A percentile compares a stretch with the other conserved stretches of the same genome.
These are phyloP conservation scores for Botryotinia convoluta DNA, from an alignment of 2,329 filamentous ascomycete species.

Conservation along the genomic window DNA sequence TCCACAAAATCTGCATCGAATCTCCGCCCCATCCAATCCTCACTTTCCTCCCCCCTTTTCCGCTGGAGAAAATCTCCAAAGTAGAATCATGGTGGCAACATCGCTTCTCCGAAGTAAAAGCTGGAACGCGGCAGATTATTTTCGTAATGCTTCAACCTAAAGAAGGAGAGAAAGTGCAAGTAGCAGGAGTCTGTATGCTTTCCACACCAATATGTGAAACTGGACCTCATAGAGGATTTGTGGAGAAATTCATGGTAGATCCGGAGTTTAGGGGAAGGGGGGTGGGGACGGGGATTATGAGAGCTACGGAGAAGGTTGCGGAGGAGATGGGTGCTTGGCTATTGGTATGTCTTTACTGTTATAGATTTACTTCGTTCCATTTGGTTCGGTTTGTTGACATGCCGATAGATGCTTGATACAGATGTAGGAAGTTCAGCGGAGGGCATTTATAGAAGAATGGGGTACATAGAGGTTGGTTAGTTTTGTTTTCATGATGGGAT, in stretches of 20 bases:
- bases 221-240: slow-evolving; percentile 51
- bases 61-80: background rate
- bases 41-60: background rate
- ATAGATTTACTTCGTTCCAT: background rate
- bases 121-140: background rate
- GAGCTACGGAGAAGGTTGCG: slow-evolving; percentile 47
- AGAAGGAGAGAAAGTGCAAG: background rate
- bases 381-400: background rate
- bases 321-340: background rate
- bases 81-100: background rate
- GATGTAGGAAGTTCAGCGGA: slow-evolving; percentile 53
- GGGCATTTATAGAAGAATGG: slow-evolving; percentile 53
- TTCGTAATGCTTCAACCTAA: background rate
- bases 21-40: background rate
- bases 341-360: background rate
- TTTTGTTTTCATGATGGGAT: background rate
- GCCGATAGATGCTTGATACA: slow-evolving; percentile 45
- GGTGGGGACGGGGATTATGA: slow-evolving; percentile 51
- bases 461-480: slow-evolving; percentile 48
- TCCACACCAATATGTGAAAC: slow-evolving; percentile 53
- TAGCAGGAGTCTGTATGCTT: background rate
- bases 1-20: background rate
- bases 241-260: slow-evolving; percentile 59
- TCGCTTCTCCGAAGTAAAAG: background rate
- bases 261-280: slow-evolving; percentile 51